Evolutionary conservation across 2,329 filamentous ascomycete genomes (phyloP), one percentile per base, ranked within the genome.

Genomic region (Ophiobolus disseminans): DNA sequence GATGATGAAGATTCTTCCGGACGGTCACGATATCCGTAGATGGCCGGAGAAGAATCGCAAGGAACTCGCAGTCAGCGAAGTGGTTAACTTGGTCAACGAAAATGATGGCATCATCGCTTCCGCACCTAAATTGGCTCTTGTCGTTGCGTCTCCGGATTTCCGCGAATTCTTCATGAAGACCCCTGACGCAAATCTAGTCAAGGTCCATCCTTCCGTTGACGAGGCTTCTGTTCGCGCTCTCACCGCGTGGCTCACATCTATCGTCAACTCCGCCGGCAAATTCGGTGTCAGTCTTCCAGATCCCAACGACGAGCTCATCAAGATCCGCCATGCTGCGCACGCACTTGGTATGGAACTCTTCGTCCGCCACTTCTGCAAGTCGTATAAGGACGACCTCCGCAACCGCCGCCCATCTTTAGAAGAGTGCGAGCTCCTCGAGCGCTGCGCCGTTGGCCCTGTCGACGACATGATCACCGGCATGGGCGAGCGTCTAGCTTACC

Each of bases 401-500:
- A 10, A 16, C 1, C 39, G 45, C n/a, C 20, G 20, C 1, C 45
- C 45, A 11, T 6, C n/a, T 3, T 16, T 14, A 4, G 17, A 25
- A 2, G 45, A 43, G 34, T 38, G 39, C 17, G 2, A 31, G 2
- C 16, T 28, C 5, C 5, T 39, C 8, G 32, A 38, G 26, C 11
- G 21, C 4, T 25, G 5, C 14, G 35, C 21, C 3, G 10, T 32
- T 7, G 23, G 25, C 16, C 30, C 19, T 8, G 16, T 25, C 2
- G 45, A 43, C 19, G 39, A 48, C 3, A 22, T 48, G 32, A 9
- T 48, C n/a, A 17, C 25, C 8, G 45, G 37, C 5, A 2, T 34
- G 22, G 45, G 39, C 16, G 39, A 34, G 20, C 40, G 45, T 17
- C n/a, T 48, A 6, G 45, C 39, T 7, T 48, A 48, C 19, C 40